A percentile compares a stretch with the other conserved stretches of the same genome.
phyloP scores from a whole-genome alignment of 371 early-diverging fungal species.

The Fennellomyces sp. region DNA sequence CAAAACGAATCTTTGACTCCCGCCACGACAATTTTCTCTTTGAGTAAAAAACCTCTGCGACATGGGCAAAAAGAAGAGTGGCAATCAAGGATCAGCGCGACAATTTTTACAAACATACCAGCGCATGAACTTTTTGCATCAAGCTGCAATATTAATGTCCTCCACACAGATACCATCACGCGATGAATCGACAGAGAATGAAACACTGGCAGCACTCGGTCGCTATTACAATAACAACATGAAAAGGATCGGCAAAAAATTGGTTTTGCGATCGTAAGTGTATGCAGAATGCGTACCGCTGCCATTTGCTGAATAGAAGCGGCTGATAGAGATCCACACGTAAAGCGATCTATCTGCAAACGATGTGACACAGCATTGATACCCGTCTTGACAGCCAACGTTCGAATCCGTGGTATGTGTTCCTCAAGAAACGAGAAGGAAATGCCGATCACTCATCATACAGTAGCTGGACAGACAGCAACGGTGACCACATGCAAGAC shows the following conservation, averaged over 20 bases:
- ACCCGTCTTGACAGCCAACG: conserved; percentile 31
- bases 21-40: background rate
- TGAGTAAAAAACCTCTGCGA: background rate
- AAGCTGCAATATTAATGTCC: conserved; percentile 43
- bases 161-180: conserved; percentile 11
- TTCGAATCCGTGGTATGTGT: conserved; percentile 29
- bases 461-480: background rate
- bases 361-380: conserved; percentile 43
- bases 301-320: too few species aligned
- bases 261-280: conserved; percentile 43
- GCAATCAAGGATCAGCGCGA: conserved; percentile 20
- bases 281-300: too few species aligned
- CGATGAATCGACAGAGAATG: background rate
- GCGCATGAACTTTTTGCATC: conserved; percentile 41
- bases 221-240: conserved; percentile 40
- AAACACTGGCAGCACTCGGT: conserved; percentile 21
- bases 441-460: too few species aligned
- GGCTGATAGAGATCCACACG: conserved; percentile 43
- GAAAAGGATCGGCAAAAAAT: conserved; percentile 33
- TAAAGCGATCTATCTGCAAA: conserved; percentile 42
- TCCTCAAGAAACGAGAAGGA: background rate
- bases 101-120: conserved; percentile 38
- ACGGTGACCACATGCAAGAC: conserved; percentile 6
- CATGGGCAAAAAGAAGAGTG: conserved; percentile 27
- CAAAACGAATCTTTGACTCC: background rate